Evolutionary conservation across 257 asterid species (phyloP).

Genomic region (Paulownia fortunei): DNA sequence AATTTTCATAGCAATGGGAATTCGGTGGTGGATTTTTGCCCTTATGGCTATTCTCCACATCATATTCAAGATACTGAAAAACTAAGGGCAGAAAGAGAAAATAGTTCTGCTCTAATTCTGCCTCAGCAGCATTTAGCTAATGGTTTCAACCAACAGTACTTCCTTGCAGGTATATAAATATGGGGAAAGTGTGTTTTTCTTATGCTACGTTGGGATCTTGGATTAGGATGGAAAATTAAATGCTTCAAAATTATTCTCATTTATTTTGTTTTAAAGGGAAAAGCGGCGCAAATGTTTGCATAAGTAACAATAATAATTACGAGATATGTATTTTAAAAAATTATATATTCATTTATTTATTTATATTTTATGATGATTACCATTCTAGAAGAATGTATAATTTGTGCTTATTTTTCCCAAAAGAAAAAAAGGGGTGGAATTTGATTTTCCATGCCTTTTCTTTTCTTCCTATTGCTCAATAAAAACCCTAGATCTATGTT

Average conservation of each 20-base stretch:
- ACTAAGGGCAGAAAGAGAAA: slow-evolving; percentile 39
- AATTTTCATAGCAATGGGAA: slow-evolving; percentile 42
- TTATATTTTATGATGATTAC: too few species aligned
- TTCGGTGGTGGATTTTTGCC: slow-evolving; percentile 39
- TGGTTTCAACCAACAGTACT: slow-evolving; percentile 57
- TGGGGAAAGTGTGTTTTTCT: too few species aligned
- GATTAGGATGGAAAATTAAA: too few species aligned
- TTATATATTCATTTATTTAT: too few species aligned
- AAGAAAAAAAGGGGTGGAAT: neutral
- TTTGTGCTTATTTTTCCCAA: too few species aligned
- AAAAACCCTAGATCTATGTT: too few species aligned
- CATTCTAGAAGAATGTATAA: too few species aligned
- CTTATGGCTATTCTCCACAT: slow-evolving; percentile 41
- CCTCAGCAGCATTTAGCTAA: slow-evolving; percentile 58
- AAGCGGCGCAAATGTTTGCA: too few species aligned
- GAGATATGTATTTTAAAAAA: too few species aligned
- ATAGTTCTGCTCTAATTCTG: slow-evolving; percentile 42
- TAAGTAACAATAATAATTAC: too few species aligned
- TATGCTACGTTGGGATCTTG: too few species aligned
- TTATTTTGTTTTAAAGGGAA: neutral
- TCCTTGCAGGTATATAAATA: slow-evolving; percentile 49
- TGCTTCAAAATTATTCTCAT: too few species aligned
- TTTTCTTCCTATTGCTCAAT: neutral
- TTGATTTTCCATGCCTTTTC: neutral
- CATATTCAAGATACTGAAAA: slow-evolving; percentile 49